These are phyloP conservation scores for Cenococcum geophilum DNA, from an alignment of 495 filamentous ascomycete species.

Conservation along the genomic window DNA sequence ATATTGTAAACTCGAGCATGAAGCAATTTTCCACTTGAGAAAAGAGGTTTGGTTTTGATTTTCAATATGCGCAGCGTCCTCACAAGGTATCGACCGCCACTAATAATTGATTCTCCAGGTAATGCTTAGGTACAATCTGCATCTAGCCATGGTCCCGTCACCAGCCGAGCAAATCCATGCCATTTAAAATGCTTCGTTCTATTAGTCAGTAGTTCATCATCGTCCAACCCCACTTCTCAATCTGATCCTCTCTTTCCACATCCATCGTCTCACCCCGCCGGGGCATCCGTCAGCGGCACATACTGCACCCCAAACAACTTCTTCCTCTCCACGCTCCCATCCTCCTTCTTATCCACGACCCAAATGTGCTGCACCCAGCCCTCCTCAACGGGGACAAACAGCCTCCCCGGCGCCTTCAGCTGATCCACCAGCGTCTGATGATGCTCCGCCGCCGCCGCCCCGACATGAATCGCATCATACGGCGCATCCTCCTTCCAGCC, in stretches of 20 bases:
- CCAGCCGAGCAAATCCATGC: neutral
- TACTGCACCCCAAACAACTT: constrained; percentile 81
- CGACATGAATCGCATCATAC: constrained; percentile 93
- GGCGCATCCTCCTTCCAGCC: constrained; percentile 56
- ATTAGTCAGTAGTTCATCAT: neutral
- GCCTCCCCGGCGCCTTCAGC: constrained; percentile 63
- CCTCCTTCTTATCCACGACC: constrained; percentile 78
- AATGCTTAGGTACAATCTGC: neutral
- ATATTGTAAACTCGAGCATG: no score
- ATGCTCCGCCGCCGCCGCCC: constrained; percentile 71
- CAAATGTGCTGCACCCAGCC: constrained; percentile 68
- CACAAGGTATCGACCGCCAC: no score
- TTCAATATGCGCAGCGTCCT: no score
- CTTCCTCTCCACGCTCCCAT: constrained; percentile 67
- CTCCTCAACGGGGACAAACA: constrained; percentile 64
- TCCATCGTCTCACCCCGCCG: constrained; percentile 30
- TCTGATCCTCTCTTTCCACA: neutral
- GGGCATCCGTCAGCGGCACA: constrained; percentile 89
- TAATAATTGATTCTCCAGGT: no score
- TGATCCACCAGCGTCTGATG: constrained; percentile 72
- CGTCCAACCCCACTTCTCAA: neutral
- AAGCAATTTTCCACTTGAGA: no score
- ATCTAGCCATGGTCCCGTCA: neutral
- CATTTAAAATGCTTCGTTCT: neutral
- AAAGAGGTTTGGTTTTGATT: no score